Base-by-base conservation (phyloP, 2,329 filamentous ascomycete species). In the Allantophomopsis lycopodina region DNA sequence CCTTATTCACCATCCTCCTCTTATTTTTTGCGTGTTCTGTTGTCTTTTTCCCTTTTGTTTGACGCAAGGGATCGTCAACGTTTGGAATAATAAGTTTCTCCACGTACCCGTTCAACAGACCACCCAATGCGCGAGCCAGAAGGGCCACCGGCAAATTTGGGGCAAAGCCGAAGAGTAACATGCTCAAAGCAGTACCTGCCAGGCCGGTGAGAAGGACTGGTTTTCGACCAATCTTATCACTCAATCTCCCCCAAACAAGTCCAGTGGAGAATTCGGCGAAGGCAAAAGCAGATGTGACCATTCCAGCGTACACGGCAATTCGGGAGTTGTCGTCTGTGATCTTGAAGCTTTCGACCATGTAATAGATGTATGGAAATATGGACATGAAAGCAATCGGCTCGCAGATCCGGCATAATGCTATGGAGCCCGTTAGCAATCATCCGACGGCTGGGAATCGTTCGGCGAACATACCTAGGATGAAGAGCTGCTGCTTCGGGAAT, bases 351-450 rank as follows among this genome's bases (percentile, higher is more conserved):
- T 87, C 71, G 50, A 96, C 82, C 91, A 98, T 96, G 66, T 83
- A 89, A 66, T 94, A 96, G 51, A 94, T 87, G 61, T 96, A 98
- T 2, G 91, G 91, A 58, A 98, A 96, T 51, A 96, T 95, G 40
- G 88, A 95, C 86, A 95, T 96, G 69, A 98, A 96, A 5, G 91
- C 91, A 60, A 98, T 96, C 39, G 91, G 91, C 59, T 98, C 91
- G 68, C 87, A 95, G 66, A 98, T 89, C 55, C 91, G 81, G 63
- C 88, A 94, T 55, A 94, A 71, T 35, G 87, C 88, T 93, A 46
- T 16, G 39, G 37, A 37, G 38, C 30, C 12, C 17, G 23, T 31
- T 14, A n/a, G 20, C 15, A 28, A 12, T 28, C 23, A 28, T 8
- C 7, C 23, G 11, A 6, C 7, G 23, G 23, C 7, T 8, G 8